Base-by-base conservation (phyloP, 2,329 filamentous ascomycete species). In the Basipetospora sp. region DNA sequence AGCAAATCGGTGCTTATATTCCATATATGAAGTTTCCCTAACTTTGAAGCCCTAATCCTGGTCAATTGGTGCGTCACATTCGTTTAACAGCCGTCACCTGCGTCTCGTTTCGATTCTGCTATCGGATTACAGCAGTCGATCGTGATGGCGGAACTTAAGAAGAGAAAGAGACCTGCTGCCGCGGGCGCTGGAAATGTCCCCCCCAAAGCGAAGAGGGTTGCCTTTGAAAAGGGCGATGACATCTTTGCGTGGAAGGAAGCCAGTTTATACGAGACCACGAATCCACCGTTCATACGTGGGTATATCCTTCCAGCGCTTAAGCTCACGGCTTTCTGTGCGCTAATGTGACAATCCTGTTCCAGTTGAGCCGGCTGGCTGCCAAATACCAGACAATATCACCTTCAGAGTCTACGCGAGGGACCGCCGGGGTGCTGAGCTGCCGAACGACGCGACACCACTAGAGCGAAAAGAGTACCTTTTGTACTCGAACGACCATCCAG, bases 401-500 rank as follows among this genome's bases (percentile, higher is more conserved):
- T 39, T 39, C 30, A 26, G 31, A 15, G 36, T 39, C 9, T 39
- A 39, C 22, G n/a, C 36, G 8, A 32, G 36, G 14, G 27, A 39
- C 15, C 36, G 36, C 31, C 20, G 16, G 18, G 15, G 11, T 3
- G 25, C 9, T 6, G 31, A 39, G 15, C 15, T 34, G n/a, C 22
- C 30, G 4, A 28, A 39, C 14, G 30, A 33, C 26, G 14, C 36
- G 14, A 39, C 36, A 13, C 30, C 27, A 22, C 19, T 39, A 18
- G 36, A 39, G 13, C 30, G 31, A 10, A 19, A 32, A n/a, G 68
- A 71, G 47, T 56, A 78, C 13, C 49, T 76, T 1, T 56, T 79
- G 32, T 71, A 76, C 51, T 74, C 73, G 5, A 63, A 62, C 4
- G 59, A 59, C 34, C 71, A 78, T 52, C 63, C 56, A 20, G 71